Evolutionary conservation across 805 yeast species (phyloP).

Genomic region (Scheffersomyces stipitis): DNA sequence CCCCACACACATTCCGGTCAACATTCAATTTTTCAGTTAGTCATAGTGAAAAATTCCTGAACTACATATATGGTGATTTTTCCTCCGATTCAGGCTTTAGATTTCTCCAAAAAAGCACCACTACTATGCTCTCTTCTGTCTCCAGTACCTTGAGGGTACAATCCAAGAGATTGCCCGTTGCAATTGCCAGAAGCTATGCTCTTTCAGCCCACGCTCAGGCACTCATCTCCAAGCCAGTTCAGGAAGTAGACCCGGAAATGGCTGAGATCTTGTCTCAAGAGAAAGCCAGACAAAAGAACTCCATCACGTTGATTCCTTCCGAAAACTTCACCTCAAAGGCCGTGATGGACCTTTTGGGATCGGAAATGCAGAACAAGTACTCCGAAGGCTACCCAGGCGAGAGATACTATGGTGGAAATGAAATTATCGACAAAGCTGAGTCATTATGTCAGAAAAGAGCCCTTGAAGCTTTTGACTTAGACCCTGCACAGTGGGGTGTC

Average conservation of each 20-base stretch:
- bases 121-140: conserved; percentile 9
- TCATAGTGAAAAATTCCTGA: no score
- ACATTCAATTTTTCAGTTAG: no score
- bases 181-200: conserved; percentile 50
- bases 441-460: conserved; percentile 92
- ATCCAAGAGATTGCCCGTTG: conserved; percentile 11
- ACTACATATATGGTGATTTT: no score
- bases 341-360: conserved; percentile 93
- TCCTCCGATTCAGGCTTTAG: no score
- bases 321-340: conserved; percentile 97
- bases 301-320: conserved; percentile 91
- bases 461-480: conserved; percentile 78
- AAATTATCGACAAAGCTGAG: conserved; percentile 94
- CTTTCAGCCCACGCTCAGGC: conserved; percentile 64
- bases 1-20: no score
- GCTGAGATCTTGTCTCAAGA: conserved; percentile 74
- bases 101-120: no score
- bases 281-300: conserved; percentile 87
- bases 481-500: conserved; percentile 91
- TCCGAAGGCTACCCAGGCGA: conserved; percentile 99
- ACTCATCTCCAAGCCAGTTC: conserved; percentile 60
- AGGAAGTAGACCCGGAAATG: conserved; percentile 78
- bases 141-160: conserved; percentile 26
- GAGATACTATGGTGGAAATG: conserved; percentile 98
- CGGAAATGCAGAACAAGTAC: conserved; percentile 98